phyloP scores from a whole-genome alignment of 2,329 filamentous ascomycete genomes.

The Penicillium sp. region DNA sequence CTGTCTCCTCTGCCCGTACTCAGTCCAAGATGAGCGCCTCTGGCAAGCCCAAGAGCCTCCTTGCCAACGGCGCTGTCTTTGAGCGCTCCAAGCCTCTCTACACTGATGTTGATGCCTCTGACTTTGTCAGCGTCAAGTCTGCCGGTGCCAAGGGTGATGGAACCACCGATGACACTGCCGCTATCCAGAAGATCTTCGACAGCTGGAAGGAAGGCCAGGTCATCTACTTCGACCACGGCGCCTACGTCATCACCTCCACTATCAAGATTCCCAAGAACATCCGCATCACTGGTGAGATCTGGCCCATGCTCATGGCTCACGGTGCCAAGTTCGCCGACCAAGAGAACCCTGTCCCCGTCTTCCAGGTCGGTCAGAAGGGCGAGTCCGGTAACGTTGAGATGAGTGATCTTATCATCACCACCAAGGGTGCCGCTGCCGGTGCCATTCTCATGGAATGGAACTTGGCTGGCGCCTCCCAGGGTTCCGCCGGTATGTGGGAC shows the following conservation, averaged over 20 bases:
- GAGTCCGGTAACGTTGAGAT: constrained; percentile 83
- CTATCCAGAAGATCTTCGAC: constrained; percentile 78
- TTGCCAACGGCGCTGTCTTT: constrained; percentile 70
- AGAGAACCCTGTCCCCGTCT: constrained; percentile 76
- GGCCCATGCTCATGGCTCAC: constrained; percentile 84
- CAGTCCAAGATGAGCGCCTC: constrained; percentile 62
- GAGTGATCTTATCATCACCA: constrained; percentile 82
- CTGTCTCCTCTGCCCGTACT: constrained; percentile 46
- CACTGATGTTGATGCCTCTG: constrained; percentile 62
- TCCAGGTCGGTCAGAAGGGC: constrained; percentile 77
- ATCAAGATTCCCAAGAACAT: constrained; percentile 69
- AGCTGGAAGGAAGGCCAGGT: constrained; percentile 61
- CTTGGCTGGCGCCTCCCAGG: constrained; percentile 64
- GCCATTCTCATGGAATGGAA: constrained; percentile 95
- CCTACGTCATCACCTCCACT: constrained; percentile 63
- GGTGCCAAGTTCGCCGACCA: constrained; percentile 74
- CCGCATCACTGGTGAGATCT: constrained; percentile 88
- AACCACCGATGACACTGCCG: constrained; percentile 79
- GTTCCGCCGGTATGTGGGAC: constrained; percentile 84
- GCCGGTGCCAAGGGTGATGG: constrained; percentile 87
- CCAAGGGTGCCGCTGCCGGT: constrained; percentile 78
- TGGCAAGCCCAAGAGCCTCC: constrained; percentile 67
- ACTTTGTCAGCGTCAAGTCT: constrained; percentile 81
- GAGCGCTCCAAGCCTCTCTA: constrained; percentile 91
- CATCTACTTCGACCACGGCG: constrained; percentile 66